Base-by-base conservation (phyloP, 2,329 filamentous ascomycete genomes). In the Pseudogymnoascus sp. region DNA sequence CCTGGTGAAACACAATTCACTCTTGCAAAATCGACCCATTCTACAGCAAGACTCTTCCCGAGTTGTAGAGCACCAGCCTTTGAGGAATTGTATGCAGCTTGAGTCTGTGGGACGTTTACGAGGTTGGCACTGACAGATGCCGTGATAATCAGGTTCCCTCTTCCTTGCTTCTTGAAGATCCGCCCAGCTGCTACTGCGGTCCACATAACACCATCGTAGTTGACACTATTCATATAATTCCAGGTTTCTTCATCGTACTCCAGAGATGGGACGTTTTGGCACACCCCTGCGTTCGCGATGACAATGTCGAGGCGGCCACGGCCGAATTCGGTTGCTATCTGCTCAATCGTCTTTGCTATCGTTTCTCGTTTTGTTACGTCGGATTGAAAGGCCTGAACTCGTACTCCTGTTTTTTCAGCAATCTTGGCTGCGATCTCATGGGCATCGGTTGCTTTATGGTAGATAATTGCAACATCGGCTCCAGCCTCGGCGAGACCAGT, bases 401-500 rank as follows among this genome's bases (percentile, higher is more conserved):
- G 59, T 11, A 43, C 25, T 5, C 64, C 66, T 2, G 59, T 61
- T 5, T 62, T 59, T 21, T 34, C 11, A 9, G 64, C 53, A 12
- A 71, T 67, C 11, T 65, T 53, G 14, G 67, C 64, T 1, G 72
- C 72, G 31, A 70, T 68, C 8, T 71, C 71, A 8, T 72, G 68
- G 31, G 66, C 64, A 1, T 68, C 64, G 6, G 66, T 64, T n/a
- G 72, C 73, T 59, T 69, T 70, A 2, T 67, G 66, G 64, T 75
- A 76, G 1, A 74, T 71, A 56, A 75, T 53, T 12, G 75, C 77
- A 11, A 79, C 72, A 60, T 78, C 70, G 2, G 77, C 77, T 1
- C 77, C 77, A 23, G 76, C 77, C 68, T 79, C 78, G 11, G 77
- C 77, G 1, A 79, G 73, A 5, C 75, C 77, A 28, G 74, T 67